Evolutionary conservation across 192 early-diverging fungal genomes (phyloP), one percentile per base, ranked within the genome.

Genomic region (Endogone sp.): DNA sequence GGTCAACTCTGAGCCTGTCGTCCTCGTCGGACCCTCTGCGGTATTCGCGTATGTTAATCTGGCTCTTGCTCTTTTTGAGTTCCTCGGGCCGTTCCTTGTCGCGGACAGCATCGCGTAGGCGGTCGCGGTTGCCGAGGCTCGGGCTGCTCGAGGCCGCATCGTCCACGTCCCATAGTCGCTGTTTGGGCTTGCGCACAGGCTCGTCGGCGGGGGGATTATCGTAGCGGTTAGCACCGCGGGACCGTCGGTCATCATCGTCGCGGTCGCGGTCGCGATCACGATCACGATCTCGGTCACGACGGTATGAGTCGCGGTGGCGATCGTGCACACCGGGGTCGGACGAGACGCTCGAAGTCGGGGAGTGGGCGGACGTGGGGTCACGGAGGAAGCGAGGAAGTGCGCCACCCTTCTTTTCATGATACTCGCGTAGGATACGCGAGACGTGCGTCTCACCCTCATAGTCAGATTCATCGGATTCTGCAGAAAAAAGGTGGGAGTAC

Each of bases 391-490:
- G 28, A 22, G 77, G 77, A 22, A 79, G 60, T 16, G 68, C 75
- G 2, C 76, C 74, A 49, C 16, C 37, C 30, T 85, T 86, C 31
- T 86, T 79, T 28, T 84, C 81, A 54, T 74, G 72, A 66, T 82
- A 69, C 26, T 86, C 85, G 20, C 85, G 74, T 23, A 88, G 64
- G 56, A 82, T 67, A 28, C 83, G 74, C 4, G 79, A 72, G 23
- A 88, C 81, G 72, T 86, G 83, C 3, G 82, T 67, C 65, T 87
- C 85, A 22, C 82, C 84, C 64, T 87, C 82, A 65, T 75, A 70
- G 57, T 81, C 85, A 21, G 79, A 79, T 61, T 82, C 81, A 32
- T 87, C 85, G 16, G 85, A 87, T 60, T 87, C 85, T 87, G 66
- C 61, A 24, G 44, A n/a, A n/a, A n/a, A n/a, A n/a, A n/a, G n/a